phyloP scores from a whole-genome alignment of 106 monocot genomes.

The Apostasia ramifera region DNA sequence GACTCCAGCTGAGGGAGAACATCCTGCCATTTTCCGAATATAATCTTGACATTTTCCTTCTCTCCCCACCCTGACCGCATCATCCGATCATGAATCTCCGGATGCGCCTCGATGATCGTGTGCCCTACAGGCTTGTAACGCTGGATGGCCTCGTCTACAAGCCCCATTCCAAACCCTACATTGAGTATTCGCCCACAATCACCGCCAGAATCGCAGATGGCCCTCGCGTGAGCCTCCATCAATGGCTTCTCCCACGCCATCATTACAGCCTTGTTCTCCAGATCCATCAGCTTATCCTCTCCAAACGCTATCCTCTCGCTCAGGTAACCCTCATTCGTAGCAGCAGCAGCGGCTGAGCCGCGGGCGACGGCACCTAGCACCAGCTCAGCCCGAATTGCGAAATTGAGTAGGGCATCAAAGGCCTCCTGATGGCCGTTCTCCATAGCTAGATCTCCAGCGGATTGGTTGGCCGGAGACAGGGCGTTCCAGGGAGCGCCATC shows the following conservation, averaged over 20 bases:
- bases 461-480: slow-evolving; percentile 55
- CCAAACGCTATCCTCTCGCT: slow-evolving; percentile 61
- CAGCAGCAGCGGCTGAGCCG: background rate
- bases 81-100: slow-evolving; percentile 84
- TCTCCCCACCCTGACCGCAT: slow-evolving; percentile 68
- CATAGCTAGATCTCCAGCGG: slow-evolving; percentile 87
- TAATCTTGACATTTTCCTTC: slow-evolving; percentile 86
- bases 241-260: slow-evolving; percentile 94
- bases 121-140: slow-evolving; percentile 59
- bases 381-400: slow-evolving; percentile 74
- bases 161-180: slow-evolving; percentile 95
- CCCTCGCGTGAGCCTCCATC: slow-evolving; percentile 95
- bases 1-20: slow-evolving; percentile 68
- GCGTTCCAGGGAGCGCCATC: slow-evolving; percentile 96
- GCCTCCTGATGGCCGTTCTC: slow-evolving; percentile 45
- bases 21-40: slow-evolving; percentile 95
- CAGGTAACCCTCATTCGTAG: slow-evolving; percentile 29
- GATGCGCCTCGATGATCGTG: slow-evolving; percentile 92
- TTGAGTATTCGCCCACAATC: slow-evolving; percentile 42
- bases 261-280: slow-evolving; percentile 98
- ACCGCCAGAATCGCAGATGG: slow-evolving; percentile 50
- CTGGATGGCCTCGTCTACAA: slow-evolving; percentile 84
- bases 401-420: slow-evolving; percentile 62
- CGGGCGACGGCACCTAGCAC: slow-evolving; percentile 61
- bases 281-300: slow-evolving; percentile 70